Evolutionary conservation across 2,329 filamentous ascomycete genomes (phyloP), one percentile per base, ranked within the genome.

Genomic region (Madurella mycetomatis): DNA sequence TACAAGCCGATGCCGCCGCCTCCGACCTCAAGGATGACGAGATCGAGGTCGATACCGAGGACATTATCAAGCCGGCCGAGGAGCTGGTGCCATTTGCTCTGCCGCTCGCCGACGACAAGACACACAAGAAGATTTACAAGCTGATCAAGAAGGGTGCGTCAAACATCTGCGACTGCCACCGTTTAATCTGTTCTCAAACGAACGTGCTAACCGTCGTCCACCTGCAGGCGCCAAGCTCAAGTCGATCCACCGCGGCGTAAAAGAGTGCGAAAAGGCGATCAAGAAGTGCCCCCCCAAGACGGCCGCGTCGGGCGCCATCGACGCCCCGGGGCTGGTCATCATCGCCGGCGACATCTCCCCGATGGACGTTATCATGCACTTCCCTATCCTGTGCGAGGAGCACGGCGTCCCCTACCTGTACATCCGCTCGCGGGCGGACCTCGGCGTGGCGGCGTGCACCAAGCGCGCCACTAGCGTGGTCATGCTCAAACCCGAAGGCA

Each of bases 351-450:
- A 99, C 74, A 97, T 99, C 77, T 96, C 90, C 50, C 94, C 94
- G 62, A 92, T 94, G 86, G 94, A 99, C 73, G 94, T 99, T 71
- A 96, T 99, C 76, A 94, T 90, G 57, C 94, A 99, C 76, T 89
- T 99, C 62, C 94, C 94, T 66, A 89, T 99, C 54, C 86, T 97
- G 55, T 97, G 94, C 81, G 94, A 99, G 77, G 92, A 97, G 76
- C 92, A 96, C 81, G 90, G 89, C 74, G 90, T 96, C 57, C 94
- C 94, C 34, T 99, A 97, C 77, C 84, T 99, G 73, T 99, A 95
- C 73, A 89, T 99, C 65, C 84, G 86, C 57, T 95, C 88, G 67
- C 87, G 94, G 65, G 92, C 91, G 58, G 92, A 97, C 77, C 84
- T 99, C 54, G 94, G 94, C 67, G 89, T 90, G 64, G 92, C 94